Percentiles rank a stretch among this genome's conserved stretches.
phyloP scores from a whole-genome alignment of 2,329 filamentous ascomycete species.

The Fusarium multiceps region DNA sequence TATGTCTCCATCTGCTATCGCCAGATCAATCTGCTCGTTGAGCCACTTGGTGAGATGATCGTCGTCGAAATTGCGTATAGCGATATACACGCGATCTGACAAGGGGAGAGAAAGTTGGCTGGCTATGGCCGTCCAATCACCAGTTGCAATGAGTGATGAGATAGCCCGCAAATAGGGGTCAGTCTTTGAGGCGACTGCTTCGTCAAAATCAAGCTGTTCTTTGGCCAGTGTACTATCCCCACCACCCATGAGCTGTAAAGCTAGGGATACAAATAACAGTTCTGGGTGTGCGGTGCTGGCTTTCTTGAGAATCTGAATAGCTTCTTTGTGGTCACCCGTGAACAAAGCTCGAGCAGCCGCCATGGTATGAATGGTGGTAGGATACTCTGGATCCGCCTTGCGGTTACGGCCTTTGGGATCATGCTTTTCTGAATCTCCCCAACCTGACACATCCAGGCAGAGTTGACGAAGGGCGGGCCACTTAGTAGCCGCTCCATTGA shows the following conservation, averaged over 20 bases:
- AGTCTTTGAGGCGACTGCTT: slow-evolving; percentile 69
- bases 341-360: slow-evolving; percentile 81
- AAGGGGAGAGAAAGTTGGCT: slow-evolving; percentile 79
- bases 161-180: slow-evolving; percentile 85
- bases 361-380: slow-evolving; percentile 73
- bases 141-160: slow-evolving; percentile 79
- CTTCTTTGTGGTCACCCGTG: slow-evolving; percentile 74
- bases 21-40: slow-evolving; percentile 69
- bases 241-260: slow-evolving; percentile 71
- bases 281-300: slow-evolving; percentile 72
- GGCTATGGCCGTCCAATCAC: slow-evolving; percentile 79
- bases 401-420: slow-evolving; percentile 58
- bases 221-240: slow-evolving; percentile 58
- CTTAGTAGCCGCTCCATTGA: slow-evolving; percentile 71
- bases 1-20: slow-evolving; percentile 74
- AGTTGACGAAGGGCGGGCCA: slow-evolving; percentile 78
- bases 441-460: slow-evolving; percentile 79
- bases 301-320: slow-evolving; percentile 75
- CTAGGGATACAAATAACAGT: slow-evolving; percentile 74
- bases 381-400: slow-evolving; percentile 58
- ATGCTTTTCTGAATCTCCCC: slow-evolving; percentile 68
- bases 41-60: slow-evolving; percentile 75
- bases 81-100: slow-evolving; percentile 78
- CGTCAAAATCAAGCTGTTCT: slow-evolving; percentile 68
- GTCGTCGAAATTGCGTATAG: slow-evolving; percentile 73